Evolutionary conservation across 208 protist species (phyloP), one percentile per base, ranked within the genome.

Genomic region (Lotmaria passim): DNA sequence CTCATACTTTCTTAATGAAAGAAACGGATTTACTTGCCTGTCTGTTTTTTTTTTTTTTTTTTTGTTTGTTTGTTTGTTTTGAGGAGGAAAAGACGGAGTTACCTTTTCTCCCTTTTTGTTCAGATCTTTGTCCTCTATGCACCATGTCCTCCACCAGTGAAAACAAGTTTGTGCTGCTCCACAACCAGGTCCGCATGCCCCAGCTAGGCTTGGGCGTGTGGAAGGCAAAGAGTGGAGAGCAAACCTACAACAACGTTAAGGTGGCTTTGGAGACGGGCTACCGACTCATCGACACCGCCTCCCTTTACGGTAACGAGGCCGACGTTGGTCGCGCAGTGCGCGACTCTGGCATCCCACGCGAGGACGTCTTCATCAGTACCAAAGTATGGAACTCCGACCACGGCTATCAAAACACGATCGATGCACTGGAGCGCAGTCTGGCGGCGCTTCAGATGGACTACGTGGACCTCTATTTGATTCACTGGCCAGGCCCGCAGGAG

Each of bases 391-490:
- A 90, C 65, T 23, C 70, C 30, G 83, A 91, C 48, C 81, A 87
- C 51, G 79, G 83, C 41, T 89, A 78, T 64, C 78, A 89, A 39
- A 82, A 91, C 33, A 55, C 85, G 7, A 83, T 98, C 31, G 63
- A 69, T 15, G 75, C 79, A 15, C 87, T 86, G 55, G 87, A 93
- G 44, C 34, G 79, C n/a, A 97, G 93, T 38, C 72, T 95, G 17
- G 53, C 73, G 33, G 76, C 89, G 17, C 83, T 99, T 3, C 75
- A 75, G 2, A n/a, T 98, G 5, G 78, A 98, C 12, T 98, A 99
- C 72, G 51, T 99, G 8, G 98, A 99, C 73, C 75, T 98, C 23
- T 99, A 97, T 68, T 79, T 99, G 11, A 96, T 99, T 48, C 98
- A 99, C 78, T 99, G 93, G 90, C 98, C 98, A 10, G 81, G 85